These are phyloP conservation scores for Deuterostichococcus epilithicus DNA, from an alignment of 139 green algal genomes.

Conservation along the genomic window DNA sequence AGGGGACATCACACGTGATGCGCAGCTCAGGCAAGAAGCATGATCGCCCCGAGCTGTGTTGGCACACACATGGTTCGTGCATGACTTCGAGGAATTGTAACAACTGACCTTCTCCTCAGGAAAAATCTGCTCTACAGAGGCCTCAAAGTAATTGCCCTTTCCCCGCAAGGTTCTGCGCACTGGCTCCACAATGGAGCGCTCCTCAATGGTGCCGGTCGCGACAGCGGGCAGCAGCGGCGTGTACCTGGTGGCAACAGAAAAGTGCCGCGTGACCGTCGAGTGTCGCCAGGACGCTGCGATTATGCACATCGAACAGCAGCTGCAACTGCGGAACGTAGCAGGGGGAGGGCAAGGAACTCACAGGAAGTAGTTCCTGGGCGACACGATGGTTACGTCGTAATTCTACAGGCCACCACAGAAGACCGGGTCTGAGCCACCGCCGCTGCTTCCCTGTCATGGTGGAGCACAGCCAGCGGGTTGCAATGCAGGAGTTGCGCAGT, in stretches of 20 bases:
- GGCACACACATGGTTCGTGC: no score
- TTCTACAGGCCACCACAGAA: constrained; percentile 18
- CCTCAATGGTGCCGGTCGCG: constrained; percentile 83
- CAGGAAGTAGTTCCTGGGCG: constrained; percentile 95
- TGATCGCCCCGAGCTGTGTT: no score
- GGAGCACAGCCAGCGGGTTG: neutral
- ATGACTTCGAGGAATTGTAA: no score
- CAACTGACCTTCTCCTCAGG: constrained; percentile 22
- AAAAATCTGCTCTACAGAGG: constrained; percentile 74
- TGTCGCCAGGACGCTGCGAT: no score
- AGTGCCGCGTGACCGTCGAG: no score
- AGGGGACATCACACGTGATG: no score
- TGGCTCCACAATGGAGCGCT: constrained; percentile 90
- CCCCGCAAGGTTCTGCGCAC: constrained; percentile 49
- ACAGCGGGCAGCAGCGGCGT: constrained; percentile 91
- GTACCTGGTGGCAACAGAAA: constrained; percentile 46
- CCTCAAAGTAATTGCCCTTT: constrained; percentile 62
- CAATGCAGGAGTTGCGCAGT: neutral
- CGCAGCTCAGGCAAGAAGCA: no score
- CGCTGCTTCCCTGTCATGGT: no score
- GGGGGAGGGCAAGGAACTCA: neutral
- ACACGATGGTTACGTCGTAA: constrained; percentile 80
- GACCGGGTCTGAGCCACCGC: no score
- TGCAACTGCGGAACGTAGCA: no score
- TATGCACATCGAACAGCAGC: no score